phyloP scores from a whole-genome alignment of 2,329 filamentous ascomycete genomes.

The Arthrocladium fulminans region DNA sequence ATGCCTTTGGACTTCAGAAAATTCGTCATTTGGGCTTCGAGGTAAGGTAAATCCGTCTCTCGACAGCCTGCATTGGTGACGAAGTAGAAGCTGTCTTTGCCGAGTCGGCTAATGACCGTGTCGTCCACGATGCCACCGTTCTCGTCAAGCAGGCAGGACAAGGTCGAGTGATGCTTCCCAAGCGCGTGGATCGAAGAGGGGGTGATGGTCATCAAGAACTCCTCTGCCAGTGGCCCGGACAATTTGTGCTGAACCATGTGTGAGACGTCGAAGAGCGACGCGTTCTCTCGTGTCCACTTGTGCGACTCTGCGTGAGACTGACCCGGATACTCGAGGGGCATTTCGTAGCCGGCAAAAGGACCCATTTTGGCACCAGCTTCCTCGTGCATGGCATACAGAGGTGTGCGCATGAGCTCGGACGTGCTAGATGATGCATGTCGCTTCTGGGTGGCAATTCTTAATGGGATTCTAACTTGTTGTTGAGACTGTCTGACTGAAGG shows the following conservation, averaged over 20 bases:
- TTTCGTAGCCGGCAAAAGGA: constrained; percentile 84
- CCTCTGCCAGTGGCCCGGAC: constrained; percentile 66
- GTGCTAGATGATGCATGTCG: constrained; percentile 8
- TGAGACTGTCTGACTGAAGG: background rate
- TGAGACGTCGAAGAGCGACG: constrained; percentile 88
- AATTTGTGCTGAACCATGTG: constrained; percentile 92
- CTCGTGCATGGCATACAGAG: constrained; percentile 70
- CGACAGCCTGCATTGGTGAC: constrained; percentile 92
- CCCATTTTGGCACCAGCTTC: constrained; percentile 84
- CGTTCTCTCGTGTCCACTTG: constrained; percentile 76
- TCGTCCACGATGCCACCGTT: constrained; percentile 94
- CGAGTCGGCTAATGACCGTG: constrained; percentile 77
- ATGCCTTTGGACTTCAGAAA: constrained; percentile 45
- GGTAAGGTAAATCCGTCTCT: constrained; percentile 75
- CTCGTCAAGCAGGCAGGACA: constrained; percentile 75
- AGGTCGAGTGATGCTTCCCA: constrained; percentile 59
- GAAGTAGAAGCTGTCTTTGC: constrained; percentile 69
- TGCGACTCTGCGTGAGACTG: constrained; percentile 76
- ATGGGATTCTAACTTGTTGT: background rate
- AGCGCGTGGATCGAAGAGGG: constrained; percentile 63
- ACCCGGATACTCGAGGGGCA: constrained; percentile 82
- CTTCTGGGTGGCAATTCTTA: background rate
- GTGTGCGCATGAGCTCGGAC: constrained; percentile 43
- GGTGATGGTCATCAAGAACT: constrained; percentile 76
- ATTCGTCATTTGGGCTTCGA: constrained; percentile 58